phyloP scores from a whole-genome alignment of 1,139 yeast genomes.

The Debaryomyces fabryi region DNA sequence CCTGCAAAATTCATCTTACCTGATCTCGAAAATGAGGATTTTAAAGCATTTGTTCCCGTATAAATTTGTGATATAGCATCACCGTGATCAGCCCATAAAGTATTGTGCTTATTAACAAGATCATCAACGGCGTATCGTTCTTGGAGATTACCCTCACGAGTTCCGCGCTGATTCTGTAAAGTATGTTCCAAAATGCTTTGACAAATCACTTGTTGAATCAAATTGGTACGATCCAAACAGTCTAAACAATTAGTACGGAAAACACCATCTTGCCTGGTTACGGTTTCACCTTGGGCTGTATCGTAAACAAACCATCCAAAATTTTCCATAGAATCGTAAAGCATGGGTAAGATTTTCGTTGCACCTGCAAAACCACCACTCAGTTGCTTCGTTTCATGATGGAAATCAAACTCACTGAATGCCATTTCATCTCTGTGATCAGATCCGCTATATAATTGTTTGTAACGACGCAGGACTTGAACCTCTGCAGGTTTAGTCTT shows the following conservation, averaged over 20 bases:
- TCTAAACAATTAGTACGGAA: slow-evolving; percentile 94
- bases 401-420: slow-evolving; percentile 89
- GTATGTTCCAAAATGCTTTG: slow-evolving; percentile 64
- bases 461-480: slow-evolving; percentile 70
- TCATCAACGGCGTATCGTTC: slow-evolving; percentile 40
- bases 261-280: slow-evolving; percentile 82
- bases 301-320: slow-evolving; percentile 82
- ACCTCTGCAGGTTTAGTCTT: slow-evolving; percentile 73
- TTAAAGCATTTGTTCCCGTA: slow-evolving; percentile 95
- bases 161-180: slow-evolving; percentile 49
- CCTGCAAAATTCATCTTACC: slow-evolving; percentile 98
- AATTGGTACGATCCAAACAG: slow-evolving; percentile 91
- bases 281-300: slow-evolving; percentile 46
- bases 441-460: slow-evolving; percentile 52
- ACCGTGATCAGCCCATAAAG: slow-evolving; percentile 97
- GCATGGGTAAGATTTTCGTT: slow-evolving; percentile 61
- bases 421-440: slow-evolving; percentile 51
- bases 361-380: slow-evolving; percentile 89
- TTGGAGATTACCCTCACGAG: slow-evolving; percentile 18
- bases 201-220: slow-evolving; percentile 84
- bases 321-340: slow-evolving; percentile 67
- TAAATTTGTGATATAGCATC: slow-evolving; percentile 96
- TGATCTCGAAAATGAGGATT: slow-evolving; percentile 88
- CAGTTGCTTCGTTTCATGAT: slow-evolving; percentile 73
- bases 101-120: slow-evolving; percentile 67